Conservation (phyloP, 495 filamentous ascomycete species). For the Penicillium soppii region DNA sequence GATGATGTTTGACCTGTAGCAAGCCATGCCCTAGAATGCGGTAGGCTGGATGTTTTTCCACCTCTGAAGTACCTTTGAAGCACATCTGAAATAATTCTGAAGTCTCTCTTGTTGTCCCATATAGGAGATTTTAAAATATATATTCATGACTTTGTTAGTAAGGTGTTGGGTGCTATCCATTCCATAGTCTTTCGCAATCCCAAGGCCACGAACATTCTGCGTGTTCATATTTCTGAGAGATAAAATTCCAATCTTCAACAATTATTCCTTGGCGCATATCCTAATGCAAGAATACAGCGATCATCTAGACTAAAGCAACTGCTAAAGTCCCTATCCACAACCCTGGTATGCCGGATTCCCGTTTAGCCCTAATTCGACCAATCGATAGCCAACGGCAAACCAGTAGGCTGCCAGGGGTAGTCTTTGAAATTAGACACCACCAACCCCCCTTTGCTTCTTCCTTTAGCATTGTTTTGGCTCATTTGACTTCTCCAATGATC, state of each 20-base stretch:
- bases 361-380: conserved; percentile 5
- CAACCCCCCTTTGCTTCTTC: conserved; percentile 9
- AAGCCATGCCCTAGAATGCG: conserved; percentile 5
- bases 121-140: background rate
- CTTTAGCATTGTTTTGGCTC: background rate
- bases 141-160: background rate
- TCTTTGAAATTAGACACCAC: conserved; percentile 8
- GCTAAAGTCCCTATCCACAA: conserved; percentile 1
- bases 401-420: background rate
- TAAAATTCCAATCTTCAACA: too few species aligned
- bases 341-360: background rate
- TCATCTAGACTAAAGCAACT: background rate
- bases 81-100: background rate
- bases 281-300: background rate
- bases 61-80: too few species aligned
- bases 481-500: background rate
- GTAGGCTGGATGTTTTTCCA: background rate
- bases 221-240: too few species aligned
- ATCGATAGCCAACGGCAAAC: background rate
- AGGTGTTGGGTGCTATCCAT: background rate
- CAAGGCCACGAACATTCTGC: background rate
- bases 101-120: background rate
- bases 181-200: too few species aligned
- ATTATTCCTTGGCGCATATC: too few species aligned
- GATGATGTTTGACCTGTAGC: conserved; percentile 6